Evolutionary conservation across 75 land plant species (phyloP).

Genomic region (Sequoia sempervirens): DNA sequence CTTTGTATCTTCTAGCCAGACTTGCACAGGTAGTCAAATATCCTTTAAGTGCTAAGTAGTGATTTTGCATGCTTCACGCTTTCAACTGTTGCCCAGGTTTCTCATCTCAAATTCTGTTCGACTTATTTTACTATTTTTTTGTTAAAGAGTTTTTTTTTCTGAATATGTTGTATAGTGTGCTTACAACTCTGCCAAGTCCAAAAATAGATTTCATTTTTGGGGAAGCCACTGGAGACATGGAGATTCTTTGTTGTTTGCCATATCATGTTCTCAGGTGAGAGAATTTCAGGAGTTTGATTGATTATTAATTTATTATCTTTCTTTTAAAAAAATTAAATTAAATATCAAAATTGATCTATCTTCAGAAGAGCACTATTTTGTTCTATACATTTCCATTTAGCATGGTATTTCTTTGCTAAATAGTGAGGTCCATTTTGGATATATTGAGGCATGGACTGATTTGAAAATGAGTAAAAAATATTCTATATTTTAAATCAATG

Average conservation of each 20-base stretch:
- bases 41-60: background rate
- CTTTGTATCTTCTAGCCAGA: slow-evolving; percentile 85
- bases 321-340: background rate
- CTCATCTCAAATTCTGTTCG: background rate
- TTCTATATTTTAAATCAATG: background rate
- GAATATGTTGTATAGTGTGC: slow-evolving; percentile 60
- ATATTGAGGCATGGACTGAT: background rate
- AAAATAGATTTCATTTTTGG: slow-evolving; percentile 98
- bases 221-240: slow-evolving; percentile 99
- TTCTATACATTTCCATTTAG: background rate
- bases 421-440: background rate
- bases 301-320: background rate
- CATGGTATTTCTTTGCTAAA: background rate
- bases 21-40: slow-evolving; percentile 66
- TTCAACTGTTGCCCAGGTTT: background rate
- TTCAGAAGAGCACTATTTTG: background rate
- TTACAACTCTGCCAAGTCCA: slow-evolving; percentile 96
- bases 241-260: slow-evolving; percentile 82
- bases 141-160: background rate
- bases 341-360: background rate
- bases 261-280: slow-evolving; percentile 89
- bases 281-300: background rate
- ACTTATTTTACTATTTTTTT: background rate
- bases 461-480: background rate
- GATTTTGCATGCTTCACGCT: background rate